A percentile compares a stretch with the other conserved stretches of the same genome.
phyloP scores from a whole-genome alignment of 2,329 filamentous ascomycete species.

The Botryosphaeria dothidea region DNA sequence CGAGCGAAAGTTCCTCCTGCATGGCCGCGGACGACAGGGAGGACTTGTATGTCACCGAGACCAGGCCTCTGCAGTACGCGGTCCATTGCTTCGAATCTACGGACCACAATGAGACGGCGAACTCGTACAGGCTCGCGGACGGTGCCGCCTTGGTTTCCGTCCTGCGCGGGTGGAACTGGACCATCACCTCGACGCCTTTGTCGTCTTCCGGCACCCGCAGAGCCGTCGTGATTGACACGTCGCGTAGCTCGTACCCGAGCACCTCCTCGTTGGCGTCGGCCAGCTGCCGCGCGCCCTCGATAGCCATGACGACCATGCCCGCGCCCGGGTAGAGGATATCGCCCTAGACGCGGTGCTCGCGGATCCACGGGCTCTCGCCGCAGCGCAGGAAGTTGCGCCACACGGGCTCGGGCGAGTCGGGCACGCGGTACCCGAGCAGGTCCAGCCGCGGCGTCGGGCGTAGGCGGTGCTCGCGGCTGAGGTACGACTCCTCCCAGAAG shows the following conservation, averaged over 20 bases:
- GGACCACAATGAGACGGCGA: background rate
- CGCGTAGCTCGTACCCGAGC: constrained; percentile 20
- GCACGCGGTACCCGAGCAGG: constrained; percentile 30
- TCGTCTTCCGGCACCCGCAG: constrained; percentile 21
- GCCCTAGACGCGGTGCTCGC: constrained; percentile 21
- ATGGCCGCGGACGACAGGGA: background rate
- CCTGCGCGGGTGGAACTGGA: constrained; percentile 1
- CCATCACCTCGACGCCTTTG: constrained; percentile 8
- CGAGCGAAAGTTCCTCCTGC: background rate
- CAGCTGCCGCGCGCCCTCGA: constrained; percentile 28
- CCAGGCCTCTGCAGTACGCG: constrained; percentile 2
- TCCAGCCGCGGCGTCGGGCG: constrained; percentile 14
- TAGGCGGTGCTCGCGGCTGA: constrained; percentile 2
- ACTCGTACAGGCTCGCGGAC: background rate
- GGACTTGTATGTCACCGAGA: constrained; percentile 4
- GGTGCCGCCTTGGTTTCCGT: constrained; percentile 1
- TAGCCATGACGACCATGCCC: constrained; percentile 31
- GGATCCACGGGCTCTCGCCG: constrained; percentile 28
- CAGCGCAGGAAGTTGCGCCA: constrained; percentile 25
- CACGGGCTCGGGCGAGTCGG: constrained; percentile 23
- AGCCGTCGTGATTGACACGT: constrained; percentile 18
- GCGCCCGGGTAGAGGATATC: constrained; percentile 32
- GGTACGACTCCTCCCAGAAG: constrained; percentile 24
- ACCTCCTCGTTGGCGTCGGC: constrained; percentile 17
- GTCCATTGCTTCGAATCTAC: background rate